Conservation (phyloP, 2,329 filamentous ascomycete species). For the Ceratocystiopsis sp. region DNA sequence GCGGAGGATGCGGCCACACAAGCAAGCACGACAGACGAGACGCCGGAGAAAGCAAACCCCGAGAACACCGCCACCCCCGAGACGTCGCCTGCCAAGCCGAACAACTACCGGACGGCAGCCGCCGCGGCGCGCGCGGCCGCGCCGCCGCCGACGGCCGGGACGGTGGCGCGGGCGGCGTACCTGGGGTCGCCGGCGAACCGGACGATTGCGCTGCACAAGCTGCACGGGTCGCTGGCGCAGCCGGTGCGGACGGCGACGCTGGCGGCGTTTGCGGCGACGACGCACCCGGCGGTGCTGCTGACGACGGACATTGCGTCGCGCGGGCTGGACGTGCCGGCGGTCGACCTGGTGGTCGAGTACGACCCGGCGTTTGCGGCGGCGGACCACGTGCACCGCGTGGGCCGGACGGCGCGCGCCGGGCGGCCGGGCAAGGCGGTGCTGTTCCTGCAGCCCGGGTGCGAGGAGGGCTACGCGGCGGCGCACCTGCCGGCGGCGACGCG, state of each 20-base stretch:
- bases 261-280: conserved; percentile 56
- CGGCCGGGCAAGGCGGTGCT: conserved; percentile 72
- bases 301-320: conserved; percentile 93
- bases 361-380: conserved; percentile 87
- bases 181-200: conserved; percentile 62
- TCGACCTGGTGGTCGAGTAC: conserved; percentile 90
- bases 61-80: no score
- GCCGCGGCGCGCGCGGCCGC: conserved; percentile 12
- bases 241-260: conserved; percentile 76
- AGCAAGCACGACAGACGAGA: not conserved
- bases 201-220: conserved; percentile 58
- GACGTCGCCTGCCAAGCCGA: conserved; percentile 10
- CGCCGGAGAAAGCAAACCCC: no score
- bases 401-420: conserved; percentile 84
- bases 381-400: conserved; percentile 88
- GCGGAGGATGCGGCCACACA: conserved; percentile 12
- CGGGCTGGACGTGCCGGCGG: conserved; percentile 85
- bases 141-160: conserved; percentile 27
- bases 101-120: no score
- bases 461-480: conserved; percentile 69
- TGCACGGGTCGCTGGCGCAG: conserved; percentile 86
- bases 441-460: conserved; percentile 77
- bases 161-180: conserved; percentile 51
- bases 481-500: conserved; percentile 24
- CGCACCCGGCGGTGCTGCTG: conserved; percentile 64